Conservation (phyloP, 2,329 filamentous ascomycete genomes). For the Hypoxylon sp. region DNA sequence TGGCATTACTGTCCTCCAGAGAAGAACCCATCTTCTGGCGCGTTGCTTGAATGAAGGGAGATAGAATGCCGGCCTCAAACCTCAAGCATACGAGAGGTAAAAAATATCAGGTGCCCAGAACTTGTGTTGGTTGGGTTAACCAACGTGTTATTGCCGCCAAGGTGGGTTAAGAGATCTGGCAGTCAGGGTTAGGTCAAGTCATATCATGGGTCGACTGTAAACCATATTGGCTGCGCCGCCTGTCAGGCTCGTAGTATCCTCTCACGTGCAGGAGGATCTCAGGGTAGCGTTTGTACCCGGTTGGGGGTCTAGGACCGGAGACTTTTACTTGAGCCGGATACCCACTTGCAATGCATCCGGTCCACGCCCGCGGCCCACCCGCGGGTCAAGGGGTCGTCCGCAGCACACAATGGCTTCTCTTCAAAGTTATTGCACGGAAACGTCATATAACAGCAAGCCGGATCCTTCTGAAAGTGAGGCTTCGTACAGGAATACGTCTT, state of each 20-base stretch:
- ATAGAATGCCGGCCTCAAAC: slow-evolving; percentile 2
- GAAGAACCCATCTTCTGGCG: slow-evolving; percentile 2
- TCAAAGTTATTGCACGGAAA: background rate
- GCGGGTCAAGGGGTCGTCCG: background rate
- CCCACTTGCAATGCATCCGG: background rate
- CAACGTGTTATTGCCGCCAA: slow-evolving; percentile 1
- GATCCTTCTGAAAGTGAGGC: background rate
- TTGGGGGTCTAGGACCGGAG: background rate
- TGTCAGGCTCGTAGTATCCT: background rate
- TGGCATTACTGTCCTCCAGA: background rate
- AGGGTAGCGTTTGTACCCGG: background rate
- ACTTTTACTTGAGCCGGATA: background rate
- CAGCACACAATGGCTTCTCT: background rate
- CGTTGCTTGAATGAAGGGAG: background rate
- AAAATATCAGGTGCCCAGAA: background rate
- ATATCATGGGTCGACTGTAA: background rate
- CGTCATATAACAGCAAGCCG: background rate
- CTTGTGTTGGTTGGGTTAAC: background rate
- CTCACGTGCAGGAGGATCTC: slow-evolving; percentile 3
- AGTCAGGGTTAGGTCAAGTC: too few relatives aligned
- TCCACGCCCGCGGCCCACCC: background rate
- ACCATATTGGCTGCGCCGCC: slow-evolving; percentile 1
- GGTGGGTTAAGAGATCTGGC: background rate
- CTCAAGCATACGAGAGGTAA: background rate
- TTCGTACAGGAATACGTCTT: background rate